Percentiles rank a stretch among this genome's conserved stretches.
phyloP scores from a whole-genome alignment of 2,329 filamentous ascomycete genomes.

The Ceratocystiopsis brevicomis region DNA sequence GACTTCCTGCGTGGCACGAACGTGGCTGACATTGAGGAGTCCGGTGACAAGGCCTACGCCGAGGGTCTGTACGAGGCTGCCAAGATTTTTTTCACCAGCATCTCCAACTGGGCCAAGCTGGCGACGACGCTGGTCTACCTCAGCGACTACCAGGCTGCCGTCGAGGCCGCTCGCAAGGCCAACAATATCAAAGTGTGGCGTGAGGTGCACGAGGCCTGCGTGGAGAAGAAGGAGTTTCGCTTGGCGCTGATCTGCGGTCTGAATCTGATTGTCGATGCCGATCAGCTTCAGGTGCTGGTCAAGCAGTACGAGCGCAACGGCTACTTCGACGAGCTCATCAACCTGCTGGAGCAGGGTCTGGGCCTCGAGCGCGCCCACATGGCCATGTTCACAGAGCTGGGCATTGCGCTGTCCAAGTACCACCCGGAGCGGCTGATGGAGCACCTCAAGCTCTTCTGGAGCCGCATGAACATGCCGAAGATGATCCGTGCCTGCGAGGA shows the following conservation, averaged over 20 bases:
- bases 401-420: slow-evolving; percentile 83
- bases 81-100: slow-evolving; percentile 96
- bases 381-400: slow-evolving; percentile 91
- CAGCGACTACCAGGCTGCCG: slow-evolving; percentile 88
- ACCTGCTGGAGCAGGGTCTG: slow-evolving; percentile 81
- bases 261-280: slow-evolving; percentile 92
- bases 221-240: slow-evolving; percentile 96
- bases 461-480: slow-evolving; percentile 92
- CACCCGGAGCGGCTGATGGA: slow-evolving; percentile 95
- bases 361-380: slow-evolving; percentile 85
- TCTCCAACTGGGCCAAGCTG: slow-evolving; percentile 99
- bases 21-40: slow-evolving; percentile 88
- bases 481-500: slow-evolving; percentile 87
- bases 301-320: slow-evolving; percentile 94
- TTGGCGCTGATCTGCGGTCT: slow-evolving; percentile 97
- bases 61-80: slow-evolving; percentile 90
- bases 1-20: slow-evolving; percentile 89
- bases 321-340: slow-evolving; percentile 96
- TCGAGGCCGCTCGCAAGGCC: slow-evolving; percentile 93
- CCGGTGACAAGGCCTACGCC: slow-evolving; percentile 91
- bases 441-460: slow-evolving; percentile 97
- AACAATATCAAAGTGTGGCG: slow-evolving; percentile 99
- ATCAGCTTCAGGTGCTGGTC: slow-evolving; percentile 81
- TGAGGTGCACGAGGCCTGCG: slow-evolving; percentile 90
- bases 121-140: slow-evolving; percentile 95